Conservation (phyloP, 768 basidiomycete genomes). For the Kwoniella shandongensis region DNA sequence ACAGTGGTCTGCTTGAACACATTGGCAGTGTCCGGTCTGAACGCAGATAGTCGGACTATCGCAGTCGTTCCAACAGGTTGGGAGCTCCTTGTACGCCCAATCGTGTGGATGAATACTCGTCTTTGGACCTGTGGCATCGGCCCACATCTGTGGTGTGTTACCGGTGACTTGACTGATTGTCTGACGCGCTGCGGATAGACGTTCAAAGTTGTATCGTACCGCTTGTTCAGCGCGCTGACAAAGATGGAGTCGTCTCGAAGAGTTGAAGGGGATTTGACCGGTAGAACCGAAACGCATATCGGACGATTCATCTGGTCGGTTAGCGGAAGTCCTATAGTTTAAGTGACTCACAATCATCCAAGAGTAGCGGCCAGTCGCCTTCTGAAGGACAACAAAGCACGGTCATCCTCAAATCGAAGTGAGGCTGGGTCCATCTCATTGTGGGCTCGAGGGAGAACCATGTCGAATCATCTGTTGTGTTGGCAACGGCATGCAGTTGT, state of each 20-base stretch:
- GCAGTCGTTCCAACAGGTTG: constrained; percentile 53
- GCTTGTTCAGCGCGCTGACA: constrained; percentile 36
- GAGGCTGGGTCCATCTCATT: constrained; percentile 20
- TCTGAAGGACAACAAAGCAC: constrained; percentile 48
- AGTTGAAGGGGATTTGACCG: constrained; percentile 49
- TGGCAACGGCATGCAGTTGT: constrained; percentile 35
- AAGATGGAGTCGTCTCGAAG: constrained; percentile 36
- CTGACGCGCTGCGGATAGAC: constrained; percentile 16
- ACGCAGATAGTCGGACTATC: constrained; percentile 50
- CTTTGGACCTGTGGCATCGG: constrained; percentile 4
- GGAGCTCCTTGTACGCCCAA: constrained; percentile 46
- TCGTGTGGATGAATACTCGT: constrained; percentile 21
- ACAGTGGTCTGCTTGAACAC: constrained; percentile 50
- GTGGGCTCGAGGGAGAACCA: constrained; percentile 30
- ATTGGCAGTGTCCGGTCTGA: constrained; percentile 52
- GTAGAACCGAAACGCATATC: constrained; percentile 47
- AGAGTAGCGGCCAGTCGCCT: constrained; percentile 49
- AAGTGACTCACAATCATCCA: constrained; percentile 48
- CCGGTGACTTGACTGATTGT: constrained; percentile 10
- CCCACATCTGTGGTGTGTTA: constrained; percentile 14
- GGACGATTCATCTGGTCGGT: constrained; percentile 36
- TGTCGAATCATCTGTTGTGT: constrained; percentile 25
- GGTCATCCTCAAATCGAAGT: constrained; percentile 48
- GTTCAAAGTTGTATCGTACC: constrained; percentile 22
- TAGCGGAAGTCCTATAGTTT: not conserved